These are phyloP conservation scores for Apiospora marii DNA, from an alignment of 2,329 filamentous ascomycete genomes.

Conservation along the genomic window DNA sequence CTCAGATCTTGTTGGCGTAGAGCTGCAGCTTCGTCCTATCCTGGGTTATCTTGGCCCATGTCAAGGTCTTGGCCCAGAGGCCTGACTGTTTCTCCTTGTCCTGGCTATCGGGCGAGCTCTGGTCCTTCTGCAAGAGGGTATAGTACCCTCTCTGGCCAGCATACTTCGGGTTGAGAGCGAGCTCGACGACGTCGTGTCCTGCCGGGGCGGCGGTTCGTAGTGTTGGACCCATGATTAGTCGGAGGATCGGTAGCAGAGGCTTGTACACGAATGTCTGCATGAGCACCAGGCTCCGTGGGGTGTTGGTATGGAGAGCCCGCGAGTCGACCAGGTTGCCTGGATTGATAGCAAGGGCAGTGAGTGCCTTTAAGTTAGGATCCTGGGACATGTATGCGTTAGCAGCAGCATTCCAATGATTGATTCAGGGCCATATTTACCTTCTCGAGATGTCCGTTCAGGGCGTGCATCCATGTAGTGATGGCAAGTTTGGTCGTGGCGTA, in stretches of 20 bases:
- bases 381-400: no score
- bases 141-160: conserved; percentile 16
- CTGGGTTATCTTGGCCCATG: conserved; percentile 6
- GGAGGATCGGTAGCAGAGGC: conserved; percentile 9
- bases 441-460: no score
- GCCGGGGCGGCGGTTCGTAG: background rate
- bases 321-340: background rate
- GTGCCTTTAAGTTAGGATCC: no score
- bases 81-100: background rate
- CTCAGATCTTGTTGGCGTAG: no score
- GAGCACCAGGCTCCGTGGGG: no score
- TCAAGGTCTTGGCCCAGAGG: conserved; percentile 15
- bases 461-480: no score
- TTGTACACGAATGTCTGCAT: background rate
- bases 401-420: no score
- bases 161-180: conserved; percentile 11
- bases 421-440: no score
- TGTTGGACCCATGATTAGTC: conserved; percentile 10
- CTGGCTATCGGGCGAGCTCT: conserved; percentile 18
- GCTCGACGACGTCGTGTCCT: conserved; percentile 6
- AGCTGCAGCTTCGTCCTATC: background rate
- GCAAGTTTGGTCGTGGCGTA: conserved; percentile 11
- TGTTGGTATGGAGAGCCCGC: no score
- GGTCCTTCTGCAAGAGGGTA: conserved; percentile 12
- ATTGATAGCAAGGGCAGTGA: no score